These are phyloP conservation scores for Trametes sanguinea DNA, from an alignment of 768 basidiomycete genomes.

Conservation along the genomic window DNA sequence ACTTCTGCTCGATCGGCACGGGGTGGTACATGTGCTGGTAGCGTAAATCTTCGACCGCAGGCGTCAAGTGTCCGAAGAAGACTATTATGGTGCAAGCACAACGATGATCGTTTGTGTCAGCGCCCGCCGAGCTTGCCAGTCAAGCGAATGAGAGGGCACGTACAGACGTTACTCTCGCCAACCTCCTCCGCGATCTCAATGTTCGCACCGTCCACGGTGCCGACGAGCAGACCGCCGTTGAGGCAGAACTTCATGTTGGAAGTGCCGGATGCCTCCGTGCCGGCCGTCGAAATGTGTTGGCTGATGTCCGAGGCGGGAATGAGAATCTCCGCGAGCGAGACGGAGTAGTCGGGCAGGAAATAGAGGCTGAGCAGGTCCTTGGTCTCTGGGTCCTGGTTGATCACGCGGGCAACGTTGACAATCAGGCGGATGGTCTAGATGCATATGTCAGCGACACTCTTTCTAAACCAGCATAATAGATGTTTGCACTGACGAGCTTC, in stretches of 20 bases:
- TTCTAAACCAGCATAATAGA: no score
- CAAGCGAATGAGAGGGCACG: slow-evolving; percentile 36
- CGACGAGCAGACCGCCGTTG: slow-evolving; percentile 86
- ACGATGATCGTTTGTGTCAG: no score
- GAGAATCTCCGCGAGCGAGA: slow-evolving; percentile 78
- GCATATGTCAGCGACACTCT: background rate
- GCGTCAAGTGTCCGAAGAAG: slow-evolving; percentile 89
- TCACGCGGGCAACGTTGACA: slow-evolving; percentile 80
- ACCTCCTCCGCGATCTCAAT: slow-evolving; percentile 97
- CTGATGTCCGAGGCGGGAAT: slow-evolving; percentile 94
- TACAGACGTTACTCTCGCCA: slow-evolving; percentile 89
- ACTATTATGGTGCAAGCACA: slow-evolving; percentile 42
- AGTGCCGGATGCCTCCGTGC: slow-evolving; percentile 85
- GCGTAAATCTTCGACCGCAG: slow-evolving; percentile 84
- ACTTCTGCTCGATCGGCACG: slow-evolving; percentile 78
- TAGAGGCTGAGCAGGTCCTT: slow-evolving; percentile 83
- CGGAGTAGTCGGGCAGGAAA: slow-evolving; percentile 97
- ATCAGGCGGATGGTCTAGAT: slow-evolving; percentile 86
- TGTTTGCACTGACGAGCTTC: slow-evolving; percentile 58
- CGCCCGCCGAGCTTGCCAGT: no score
- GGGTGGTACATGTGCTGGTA: slow-evolving; percentile 87
- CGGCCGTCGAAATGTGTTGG: slow-evolving; percentile 97
- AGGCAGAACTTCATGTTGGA: slow-evolving; percentile 91
- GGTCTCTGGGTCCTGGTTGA: slow-evolving; percentile 86
- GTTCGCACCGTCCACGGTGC: slow-evolving; percentile 93